Percentiles rank a stretch among this genome's conserved stretches.
Evolutionary conservation across 176 grass and related monocot species (phyloP).

Genomic region (Rhynchospora pubera): DNA sequence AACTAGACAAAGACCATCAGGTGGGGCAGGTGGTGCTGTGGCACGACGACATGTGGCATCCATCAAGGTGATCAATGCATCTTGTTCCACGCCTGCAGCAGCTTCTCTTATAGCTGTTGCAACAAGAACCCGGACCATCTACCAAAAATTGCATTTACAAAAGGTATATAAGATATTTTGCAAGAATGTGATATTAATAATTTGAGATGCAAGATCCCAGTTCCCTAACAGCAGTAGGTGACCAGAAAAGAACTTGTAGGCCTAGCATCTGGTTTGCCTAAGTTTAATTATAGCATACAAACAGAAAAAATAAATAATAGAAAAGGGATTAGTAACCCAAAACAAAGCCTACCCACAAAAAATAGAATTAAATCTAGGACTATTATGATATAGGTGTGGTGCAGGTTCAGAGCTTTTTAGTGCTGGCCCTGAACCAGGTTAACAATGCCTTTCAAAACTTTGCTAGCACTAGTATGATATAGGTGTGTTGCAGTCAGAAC

Average conservation of each 20-base stretch:
- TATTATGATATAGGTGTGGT: neutral
- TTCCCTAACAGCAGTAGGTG: neutral
- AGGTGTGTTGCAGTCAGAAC: no score
- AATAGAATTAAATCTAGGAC: neutral
- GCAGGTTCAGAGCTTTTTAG: neutral
- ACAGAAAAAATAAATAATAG: neutral
- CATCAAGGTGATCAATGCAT: slow-evolving; percentile 69
- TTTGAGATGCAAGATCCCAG: neutral
- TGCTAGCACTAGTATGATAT: no score
- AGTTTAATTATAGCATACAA: neutral
- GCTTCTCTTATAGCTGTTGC: slow-evolving; percentile 86
- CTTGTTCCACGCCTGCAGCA: slow-evolving; percentile 50
- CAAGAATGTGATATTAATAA: neutral
- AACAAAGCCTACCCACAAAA: neutral
- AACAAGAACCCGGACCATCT: slow-evolving; percentile 93
- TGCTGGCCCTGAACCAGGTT: neutral
- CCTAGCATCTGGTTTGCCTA: neutral
- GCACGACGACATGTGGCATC: slow-evolving; percentile 78
- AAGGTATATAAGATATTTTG: neutral
- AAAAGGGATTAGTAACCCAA: neutral
- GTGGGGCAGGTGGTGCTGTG: slow-evolving; percentile 78
- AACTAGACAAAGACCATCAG: slow-evolving; percentile 80
- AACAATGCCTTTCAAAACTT: neutral
- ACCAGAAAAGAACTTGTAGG: neutral
- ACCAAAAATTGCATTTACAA: neutral